A percentile compares a stretch with the other conserved stretches of the same genome.
These are phyloP conservation scores for Cryptococcus deneoformans DNA, from an alignment of 1,284 basidiomycete genomes.

Conservation along the genomic window DNA sequence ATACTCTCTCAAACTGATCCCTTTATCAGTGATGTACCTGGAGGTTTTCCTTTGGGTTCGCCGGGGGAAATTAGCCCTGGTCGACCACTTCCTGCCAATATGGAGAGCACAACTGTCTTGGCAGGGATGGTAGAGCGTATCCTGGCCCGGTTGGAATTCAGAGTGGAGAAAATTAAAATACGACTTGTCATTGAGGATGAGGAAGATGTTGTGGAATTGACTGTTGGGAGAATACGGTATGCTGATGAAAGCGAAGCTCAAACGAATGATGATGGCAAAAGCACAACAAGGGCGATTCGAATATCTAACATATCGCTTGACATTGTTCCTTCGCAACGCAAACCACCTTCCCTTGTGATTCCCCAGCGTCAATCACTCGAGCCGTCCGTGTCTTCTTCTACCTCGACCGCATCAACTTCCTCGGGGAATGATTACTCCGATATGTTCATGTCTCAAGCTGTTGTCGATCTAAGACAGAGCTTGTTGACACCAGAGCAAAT, in stretches of 20 bases:
- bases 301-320: slow-evolving; percentile 26
- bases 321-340: slow-evolving; percentile 11
- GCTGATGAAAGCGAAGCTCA: slow-evolving; percentile 32
- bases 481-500: not conserved
- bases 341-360: not conserved
- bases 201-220: slow-evolving; percentile 35
- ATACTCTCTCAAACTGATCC: slow-evolving; percentile 37
- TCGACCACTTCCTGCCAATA: slow-evolving; percentile 9
- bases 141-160: slow-evolving; percentile 75
- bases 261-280: slow-evolving; percentile 1
- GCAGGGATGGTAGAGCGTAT: slow-evolving; percentile 79
- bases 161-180: slow-evolving; percentile 65
- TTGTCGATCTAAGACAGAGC: slow-evolving; percentile 51
- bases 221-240: slow-evolving; percentile 41
- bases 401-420: slow-evolving; percentile 14
- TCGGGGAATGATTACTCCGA: slow-evolving; percentile 26
- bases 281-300: slow-evolving; percentile 23
- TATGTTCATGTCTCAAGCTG: slow-evolving; percentile 53
- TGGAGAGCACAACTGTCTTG: slow-evolving; percentile 68
- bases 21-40: slow-evolving; percentile 33
- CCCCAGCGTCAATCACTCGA: slow-evolving; percentile 7
- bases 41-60: slow-evolving; percentile 33
- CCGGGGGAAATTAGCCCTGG: not conserved
- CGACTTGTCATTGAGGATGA: slow-evolving; percentile 31
- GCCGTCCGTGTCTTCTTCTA: slow-evolving; percentile 23